Conservation (phyloP, 1,139 yeast genomes). For the Chernovozyma sophiae-reginae region DNA sequence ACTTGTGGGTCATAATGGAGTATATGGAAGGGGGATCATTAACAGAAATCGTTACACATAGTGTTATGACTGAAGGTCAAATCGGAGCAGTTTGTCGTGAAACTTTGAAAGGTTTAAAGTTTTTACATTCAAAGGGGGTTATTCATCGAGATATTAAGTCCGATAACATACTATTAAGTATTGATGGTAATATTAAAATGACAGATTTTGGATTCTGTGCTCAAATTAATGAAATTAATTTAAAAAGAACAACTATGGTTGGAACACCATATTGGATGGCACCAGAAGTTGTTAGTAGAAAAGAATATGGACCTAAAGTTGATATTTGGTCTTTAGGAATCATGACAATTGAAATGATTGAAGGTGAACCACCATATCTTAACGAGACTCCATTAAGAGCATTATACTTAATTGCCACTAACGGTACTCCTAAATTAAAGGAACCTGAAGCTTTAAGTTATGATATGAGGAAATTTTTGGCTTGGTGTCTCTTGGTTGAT, state of each 20-base stretch:
- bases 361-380: constrained; percentile 97
- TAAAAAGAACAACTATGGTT: constrained; percentile 94
- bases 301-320: constrained; percentile 95
- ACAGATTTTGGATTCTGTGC: constrained; percentile 95
- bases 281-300: constrained; percentile 91
- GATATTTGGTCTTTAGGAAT: constrained; percentile 98
- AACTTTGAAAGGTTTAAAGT: constrained; percentile 78
- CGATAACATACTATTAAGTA: constrained; percentile 79
- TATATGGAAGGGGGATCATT: constrained; percentile 97
- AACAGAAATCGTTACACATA: constrained; percentile 92
- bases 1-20: constrained; percentile 96
- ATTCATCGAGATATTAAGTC: constrained; percentile 96
- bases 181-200: constrained; percentile 84
- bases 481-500: constrained; percentile 80
- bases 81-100: constrained; percentile 95
- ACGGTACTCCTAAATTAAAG: constrained; percentile 89
- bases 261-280: constrained; percentile 99
- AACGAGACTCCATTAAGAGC: constrained; percentile 94
- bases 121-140: constrained; percentile 88
- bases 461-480: constrained; percentile 63
- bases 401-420: constrained; percentile 86
- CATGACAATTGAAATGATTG: constrained; percentile 98
- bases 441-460: constrained; percentile 80
- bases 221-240: constrained; percentile 79
- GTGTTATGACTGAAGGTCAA: constrained; percentile 96